Evolutionary conservation across 208 protist genomes (phyloP).

Genomic region (Crithidia mellificae): DNA sequence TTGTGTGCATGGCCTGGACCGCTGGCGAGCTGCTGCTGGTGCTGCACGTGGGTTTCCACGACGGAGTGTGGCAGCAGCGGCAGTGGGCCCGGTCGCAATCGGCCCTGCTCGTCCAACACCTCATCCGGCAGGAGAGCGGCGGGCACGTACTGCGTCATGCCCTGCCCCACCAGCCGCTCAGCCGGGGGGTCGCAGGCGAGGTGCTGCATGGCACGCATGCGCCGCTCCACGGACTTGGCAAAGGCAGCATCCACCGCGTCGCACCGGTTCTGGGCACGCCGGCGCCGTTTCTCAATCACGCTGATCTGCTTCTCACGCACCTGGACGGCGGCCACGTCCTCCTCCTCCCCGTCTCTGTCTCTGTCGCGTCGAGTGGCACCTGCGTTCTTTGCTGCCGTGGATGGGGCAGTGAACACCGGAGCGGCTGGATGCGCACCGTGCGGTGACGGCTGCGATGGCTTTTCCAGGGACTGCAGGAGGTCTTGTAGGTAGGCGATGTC

Average conservation of each 20-base stretch:
- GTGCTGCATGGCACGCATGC: conserved; percentile 61
- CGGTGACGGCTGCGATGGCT: conserved; percentile 1
- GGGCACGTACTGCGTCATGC: conserved; percentile 82
- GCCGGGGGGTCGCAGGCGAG: conserved; percentile 86
- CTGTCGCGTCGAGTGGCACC: neutral
- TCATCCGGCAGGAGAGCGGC: conserved; percentile 49
- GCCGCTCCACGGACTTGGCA: conserved; percentile 55
- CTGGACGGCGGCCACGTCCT: conserved; percentile 24
- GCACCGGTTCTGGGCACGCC: conserved; percentile 41
- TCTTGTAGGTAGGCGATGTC: conserved; percentile 27
- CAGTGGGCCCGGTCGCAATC: conserved; percentile 6
- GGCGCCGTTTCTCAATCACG: conserved; percentile 45
- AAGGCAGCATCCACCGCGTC: conserved; percentile 84
- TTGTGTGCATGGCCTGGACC: neutral
- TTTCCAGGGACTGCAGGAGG: conserved; percentile 17
- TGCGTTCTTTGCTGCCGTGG: neutral
- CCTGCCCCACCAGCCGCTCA: conserved; percentile 77
- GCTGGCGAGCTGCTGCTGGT: neutral
- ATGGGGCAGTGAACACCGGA: neutral
- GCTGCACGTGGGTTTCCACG: conserved; percentile 20
- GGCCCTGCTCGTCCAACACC: conserved; percentile 12
- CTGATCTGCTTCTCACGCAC: conserved; percentile 48
- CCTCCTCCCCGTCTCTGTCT: conserved; percentile 23
- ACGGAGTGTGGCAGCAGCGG: conserved; percentile 27
- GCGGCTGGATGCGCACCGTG: neutral